These are phyloP conservation scores for Penicillium antarcticum DNA, from an alignment of 495 filamentous ascomycete species.

Conservation along the genomic window DNA sequence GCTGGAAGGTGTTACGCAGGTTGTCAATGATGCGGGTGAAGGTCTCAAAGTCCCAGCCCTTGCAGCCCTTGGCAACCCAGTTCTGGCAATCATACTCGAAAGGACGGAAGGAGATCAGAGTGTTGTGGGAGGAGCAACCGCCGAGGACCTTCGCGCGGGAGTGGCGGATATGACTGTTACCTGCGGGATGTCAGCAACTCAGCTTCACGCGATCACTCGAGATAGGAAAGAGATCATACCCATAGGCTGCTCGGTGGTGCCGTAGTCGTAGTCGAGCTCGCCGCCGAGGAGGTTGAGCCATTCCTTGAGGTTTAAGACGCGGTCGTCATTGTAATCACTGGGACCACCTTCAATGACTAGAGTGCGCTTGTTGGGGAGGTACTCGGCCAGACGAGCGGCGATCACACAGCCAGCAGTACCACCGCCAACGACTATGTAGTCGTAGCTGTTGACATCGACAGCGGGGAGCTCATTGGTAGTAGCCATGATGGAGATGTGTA, in stretches of 20 bases:
- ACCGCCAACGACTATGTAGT: conserved; percentile 84
- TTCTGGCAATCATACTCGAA: conserved; percentile 74
- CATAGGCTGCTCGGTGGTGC: conserved; percentile 79
- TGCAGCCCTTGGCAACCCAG: conserved; percentile 70
- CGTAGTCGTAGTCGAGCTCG: conserved; percentile 82
- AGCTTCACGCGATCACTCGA: too few relatives aligned
- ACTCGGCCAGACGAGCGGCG: conserved; percentile 65
- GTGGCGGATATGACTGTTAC: conserved; percentile 80
- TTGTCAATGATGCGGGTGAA: conserved; percentile 73
- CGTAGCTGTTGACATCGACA: conserved; percentile 63
- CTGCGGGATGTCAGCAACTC: conserved; percentile 31
- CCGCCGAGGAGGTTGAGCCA: conserved; percentile 77
- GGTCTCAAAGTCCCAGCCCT: conserved; percentile 74
- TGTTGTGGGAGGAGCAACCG: conserved; percentile 85
- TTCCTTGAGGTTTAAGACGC: conserved; percentile 71
- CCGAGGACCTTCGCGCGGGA: conserved; percentile 82
- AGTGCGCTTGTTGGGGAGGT: conserved; percentile 61
- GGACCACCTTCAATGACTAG: conserved; percentile 65
- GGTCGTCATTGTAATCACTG: conserved; percentile 62
- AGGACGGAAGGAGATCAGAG: conserved; percentile 78
- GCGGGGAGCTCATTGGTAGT: conserved; percentile 61
- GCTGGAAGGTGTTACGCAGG: conserved; percentile 75
- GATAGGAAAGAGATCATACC: conserved; percentile 38
- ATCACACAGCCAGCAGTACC: conserved; percentile 88
- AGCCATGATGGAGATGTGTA: conserved; percentile 36